phyloP scores from a whole-genome alignment of 1,284 basidiomycete species.

The Cerioporus squamosus region DNA sequence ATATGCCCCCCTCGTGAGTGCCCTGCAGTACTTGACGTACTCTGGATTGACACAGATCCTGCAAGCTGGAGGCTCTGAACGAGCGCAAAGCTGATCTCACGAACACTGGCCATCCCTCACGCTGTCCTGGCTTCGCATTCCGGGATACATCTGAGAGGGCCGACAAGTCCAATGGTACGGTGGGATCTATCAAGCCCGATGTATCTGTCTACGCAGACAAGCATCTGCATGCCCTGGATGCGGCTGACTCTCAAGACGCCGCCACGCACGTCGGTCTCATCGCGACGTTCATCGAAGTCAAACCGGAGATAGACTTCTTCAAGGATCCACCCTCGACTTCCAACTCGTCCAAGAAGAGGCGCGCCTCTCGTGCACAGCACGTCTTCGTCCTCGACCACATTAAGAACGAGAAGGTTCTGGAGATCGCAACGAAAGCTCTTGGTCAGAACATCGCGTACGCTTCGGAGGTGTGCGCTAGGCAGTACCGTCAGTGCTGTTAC shows the following conservation, averaged over 20 bases:
- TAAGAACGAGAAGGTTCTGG: background rate
- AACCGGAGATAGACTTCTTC: background rate
- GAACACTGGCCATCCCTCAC: background rate
- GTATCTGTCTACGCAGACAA: conserved; percentile 1
- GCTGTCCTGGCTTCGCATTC: conserved; percentile 17
- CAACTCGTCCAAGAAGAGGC: background rate
- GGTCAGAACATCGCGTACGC: conserved; percentile 17
- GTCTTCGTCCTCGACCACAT: background rate
- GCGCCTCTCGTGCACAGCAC: background rate
- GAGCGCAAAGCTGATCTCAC: background rate
- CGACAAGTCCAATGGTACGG: background rate
- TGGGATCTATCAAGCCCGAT: conserved; percentile 11
- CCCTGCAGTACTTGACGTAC: background rate
- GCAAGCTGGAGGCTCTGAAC: background rate
- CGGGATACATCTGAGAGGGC: background rate
- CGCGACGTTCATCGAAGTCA: conserved; percentile 12
- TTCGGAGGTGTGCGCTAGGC: conserved; percentile 3
- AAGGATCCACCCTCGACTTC: background rate
- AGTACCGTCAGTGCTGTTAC: conserved; percentile 12
- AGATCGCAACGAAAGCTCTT: background rate
- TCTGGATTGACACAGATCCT: background rate
- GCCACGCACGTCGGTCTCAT: conserved; percentile 7
- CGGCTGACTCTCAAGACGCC: background rate
- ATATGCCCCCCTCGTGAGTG: conserved; percentile 1
- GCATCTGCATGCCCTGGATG: background rate